Conservation (phyloP, 208 protist species). For the Phytomonas sp. region DNA sequence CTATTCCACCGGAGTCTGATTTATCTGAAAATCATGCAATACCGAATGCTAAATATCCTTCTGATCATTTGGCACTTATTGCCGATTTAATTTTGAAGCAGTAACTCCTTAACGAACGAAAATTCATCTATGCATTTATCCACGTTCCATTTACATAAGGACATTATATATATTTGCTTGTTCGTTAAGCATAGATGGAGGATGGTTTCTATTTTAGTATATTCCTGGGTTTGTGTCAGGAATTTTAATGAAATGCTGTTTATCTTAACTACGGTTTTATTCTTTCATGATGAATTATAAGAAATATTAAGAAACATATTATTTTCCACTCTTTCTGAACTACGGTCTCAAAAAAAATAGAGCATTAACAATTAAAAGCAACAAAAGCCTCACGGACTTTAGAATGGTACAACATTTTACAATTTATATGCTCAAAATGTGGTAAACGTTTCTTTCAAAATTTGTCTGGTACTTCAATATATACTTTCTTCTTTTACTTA, state of each 20-base stretch:
- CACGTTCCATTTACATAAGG: not conserved
- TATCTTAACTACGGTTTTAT: not conserved
- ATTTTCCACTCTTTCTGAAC: not conserved
- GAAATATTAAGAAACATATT: not conserved
- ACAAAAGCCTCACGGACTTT: not conserved
- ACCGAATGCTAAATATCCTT: conserved; percentile 82
- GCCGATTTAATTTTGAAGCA: conserved; percentile 42
- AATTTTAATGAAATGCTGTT: not conserved
- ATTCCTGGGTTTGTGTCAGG: not conserved
- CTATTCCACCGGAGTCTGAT: conserved; percentile 68
- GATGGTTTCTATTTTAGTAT: not conserved
- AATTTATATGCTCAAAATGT: not conserved
- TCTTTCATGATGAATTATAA: not conserved
- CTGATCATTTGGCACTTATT: conserved; percentile 87
- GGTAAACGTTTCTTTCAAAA: not conserved
- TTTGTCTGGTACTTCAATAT: not conserved
- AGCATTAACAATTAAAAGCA: not conserved
- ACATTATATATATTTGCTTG: not conserved
- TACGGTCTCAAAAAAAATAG: not conserved
- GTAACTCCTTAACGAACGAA: not conserved
- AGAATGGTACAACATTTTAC: not conserved
- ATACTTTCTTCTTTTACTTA: not conserved
- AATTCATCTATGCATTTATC: not conserved
- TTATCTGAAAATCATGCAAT: conserved; percentile 69
- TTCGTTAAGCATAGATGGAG: not conserved